Base-by-base conservation (phyloP, 495 filamentous ascomycete species). In the Ramalina peruviana region DNA sequence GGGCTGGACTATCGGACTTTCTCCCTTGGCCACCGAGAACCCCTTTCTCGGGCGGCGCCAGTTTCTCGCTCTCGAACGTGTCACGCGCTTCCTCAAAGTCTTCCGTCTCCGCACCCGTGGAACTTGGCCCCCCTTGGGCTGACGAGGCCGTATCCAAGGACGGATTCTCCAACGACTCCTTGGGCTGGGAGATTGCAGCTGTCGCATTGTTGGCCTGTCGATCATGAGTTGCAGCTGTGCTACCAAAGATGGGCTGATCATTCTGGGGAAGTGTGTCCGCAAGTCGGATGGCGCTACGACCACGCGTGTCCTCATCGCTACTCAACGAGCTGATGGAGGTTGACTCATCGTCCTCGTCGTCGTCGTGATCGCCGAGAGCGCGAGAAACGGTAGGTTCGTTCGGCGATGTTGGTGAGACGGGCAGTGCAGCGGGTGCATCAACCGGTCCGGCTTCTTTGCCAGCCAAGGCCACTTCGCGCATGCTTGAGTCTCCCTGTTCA, bases 381-480 rank as follows among this genome's bases (percentile, higher is more conserved):
- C 52, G 36, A 17, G 52, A 23, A 25, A 53, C 49, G 3, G 48
- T 41, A 13, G 55, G 50, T 7, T 59, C 49, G 38, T 59, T 33
- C 37, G 38, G 33, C 27, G 17, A 33, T 25, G 26, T 20, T 41
- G 47, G 45, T n/a, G 45, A 48, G 10, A 44, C 42, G 26, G 48
- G 48, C 38, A 43, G 41, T 20, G 48, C 53, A 0, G 44, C 19
- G 10, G 51, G 51, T 6, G 40, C 38, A 20, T 40, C 40, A 7
- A 36, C 49, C 10, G 49, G 49, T 6, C 49, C 49, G 13, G 43
- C 51, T 43, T 50, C 42, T 54, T 66, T 64, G 1, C 70, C 70
- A 6, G 72, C 74, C 62, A 76, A 56, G 11, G 73, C 72, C 1
- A 76, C 72, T 44, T 75, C 72, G 20, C 68, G 70, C 48, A 71